A percentile compares a stretch with the other conserved stretches of the same genome.
These are phyloP conservation scores for Barnettozyma salicaria DNA, from an alignment of 805 yeast genomes.

Conservation along the genomic window DNA sequence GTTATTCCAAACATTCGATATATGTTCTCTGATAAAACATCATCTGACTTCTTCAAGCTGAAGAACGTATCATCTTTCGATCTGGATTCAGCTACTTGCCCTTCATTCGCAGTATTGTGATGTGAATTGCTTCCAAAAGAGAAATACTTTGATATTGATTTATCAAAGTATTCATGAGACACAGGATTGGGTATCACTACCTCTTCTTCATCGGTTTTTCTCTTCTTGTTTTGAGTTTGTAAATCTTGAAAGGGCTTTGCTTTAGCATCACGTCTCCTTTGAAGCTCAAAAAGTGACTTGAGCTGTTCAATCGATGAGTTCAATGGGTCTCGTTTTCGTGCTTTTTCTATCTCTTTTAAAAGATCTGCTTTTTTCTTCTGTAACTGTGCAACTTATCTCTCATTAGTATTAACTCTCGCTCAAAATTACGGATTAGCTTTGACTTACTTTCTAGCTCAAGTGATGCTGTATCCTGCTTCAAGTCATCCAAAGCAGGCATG, in stretches of 20 bases:
- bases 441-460: conserved; percentile 28
- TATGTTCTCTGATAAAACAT: conserved; percentile 28
- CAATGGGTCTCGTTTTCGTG: conserved; percentile 18
- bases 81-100: neutral
- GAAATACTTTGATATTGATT: conserved; percentile 21
- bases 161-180: conserved; percentile 25
- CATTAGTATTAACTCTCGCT: no score
- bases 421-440: no score
- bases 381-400: conserved; percentile 23
- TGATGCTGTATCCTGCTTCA: conserved; percentile 33
- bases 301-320: conserved; percentile 28
- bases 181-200: conserved; percentile 21
- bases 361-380: conserved; percentile 18
- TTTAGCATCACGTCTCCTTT: conserved; percentile 2
- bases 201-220: conserved; percentile 13
- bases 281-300: conserved; percentile 8
- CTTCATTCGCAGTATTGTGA: neutral
- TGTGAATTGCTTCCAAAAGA: neutral
- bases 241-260: neutral
- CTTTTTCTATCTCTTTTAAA: conserved; percentile 24
- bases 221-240: conserved; percentile 7
- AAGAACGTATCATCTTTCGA: neutral
- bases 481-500: conserved; percentile 28
- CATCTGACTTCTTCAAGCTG: conserved; percentile 10
- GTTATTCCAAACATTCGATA: conserved; percentile 36